These are phyloP conservation scores for Termitomyces sp. DNA, from an alignment of 768 basidiomycete genomes.

Conservation along the genomic window DNA sequence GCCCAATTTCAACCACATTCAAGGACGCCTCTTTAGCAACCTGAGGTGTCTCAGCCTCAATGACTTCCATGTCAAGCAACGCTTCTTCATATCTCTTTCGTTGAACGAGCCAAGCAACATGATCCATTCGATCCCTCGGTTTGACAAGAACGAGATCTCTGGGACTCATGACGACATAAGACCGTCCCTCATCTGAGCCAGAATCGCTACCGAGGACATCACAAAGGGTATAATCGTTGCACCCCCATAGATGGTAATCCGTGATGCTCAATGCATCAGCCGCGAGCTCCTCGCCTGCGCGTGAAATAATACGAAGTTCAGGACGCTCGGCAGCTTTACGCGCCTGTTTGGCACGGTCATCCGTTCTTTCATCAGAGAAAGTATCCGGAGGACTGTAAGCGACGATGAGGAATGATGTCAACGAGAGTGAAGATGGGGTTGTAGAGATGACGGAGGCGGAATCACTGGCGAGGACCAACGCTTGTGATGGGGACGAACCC, in stretches of 20 bases:
- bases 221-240: slow-evolving; percentile 85
- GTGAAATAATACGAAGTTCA: slow-evolving; percentile 89
- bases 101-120: slow-evolving; percentile 91
- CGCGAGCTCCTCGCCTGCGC: slow-evolving; percentile 82
- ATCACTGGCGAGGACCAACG: slow-evolving; percentile 13
- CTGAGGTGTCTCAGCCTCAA: slow-evolving; percentile 39
- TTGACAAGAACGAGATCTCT: slow-evolving; percentile 84
- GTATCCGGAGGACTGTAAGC: slow-evolving; percentile 83
- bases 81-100: slow-evolving; percentile 86
- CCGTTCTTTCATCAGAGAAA: slow-evolving; percentile 66
- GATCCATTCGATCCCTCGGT: slow-evolving; percentile 85
- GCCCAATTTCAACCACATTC: slow-evolving; percentile 69
- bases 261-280: slow-evolving; percentile 79
- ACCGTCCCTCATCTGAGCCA: slow-evolving; percentile 36
- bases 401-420: slow-evolving; percentile 81
- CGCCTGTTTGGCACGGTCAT: slow-evolving; percentile 70
- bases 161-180: slow-evolving; percentile 85
- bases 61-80: slow-evolving; percentile 70
- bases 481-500: slow-evolving; percentile 17
- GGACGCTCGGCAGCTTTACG: slow-evolving; percentile 89
- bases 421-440: slow-evolving; percentile 24
- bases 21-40: slow-evolving; percentile 34
- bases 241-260: slow-evolving; percentile 80
- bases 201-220: slow-evolving; percentile 35
- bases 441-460: slow-evolving; percentile 14